These are phyloP conservation scores for Russula olivacea DNA, from an alignment of 768 basidiomycete species.

Conservation along the genomic window DNA sequence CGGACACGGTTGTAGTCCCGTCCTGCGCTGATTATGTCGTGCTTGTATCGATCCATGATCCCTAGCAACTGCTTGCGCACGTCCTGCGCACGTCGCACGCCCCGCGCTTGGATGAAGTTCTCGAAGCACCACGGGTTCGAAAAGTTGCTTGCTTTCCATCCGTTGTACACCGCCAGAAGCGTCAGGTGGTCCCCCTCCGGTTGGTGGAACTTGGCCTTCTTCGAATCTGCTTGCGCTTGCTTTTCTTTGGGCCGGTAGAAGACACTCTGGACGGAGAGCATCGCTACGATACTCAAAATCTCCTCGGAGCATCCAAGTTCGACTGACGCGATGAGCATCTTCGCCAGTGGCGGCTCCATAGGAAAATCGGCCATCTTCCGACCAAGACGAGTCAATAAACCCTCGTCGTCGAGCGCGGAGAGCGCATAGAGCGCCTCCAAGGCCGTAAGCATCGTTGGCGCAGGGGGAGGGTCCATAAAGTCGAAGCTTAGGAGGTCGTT, in stretches of 20 bases:
- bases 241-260: constrained; percentile 99
- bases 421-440: constrained; percentile 91
- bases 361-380: constrained; percentile 99
- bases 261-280: constrained; percentile 93
- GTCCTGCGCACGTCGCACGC: constrained; percentile 96
- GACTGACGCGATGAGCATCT: constrained; percentile 97
- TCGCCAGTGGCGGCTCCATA: constrained; percentile 92
- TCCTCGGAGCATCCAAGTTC: constrained; percentile 98
- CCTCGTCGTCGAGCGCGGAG: constrained; percentile 95
- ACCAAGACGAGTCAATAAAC: constrained; percentile 86
- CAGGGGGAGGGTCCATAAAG: constrained; percentile 99
- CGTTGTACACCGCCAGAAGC: constrained; percentile 91
- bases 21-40: constrained; percentile 91
- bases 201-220: constrained; percentile 99
- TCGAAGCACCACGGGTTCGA: constrained; percentile 99
- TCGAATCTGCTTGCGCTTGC: constrained; percentile 97
- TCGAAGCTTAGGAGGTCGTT: constrained; percentile 97
- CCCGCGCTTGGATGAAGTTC: constrained; percentile 97
- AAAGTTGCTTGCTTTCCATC: constrained; percentile 95
- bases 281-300: constrained; percentile 93
- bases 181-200: constrained; percentile 97
- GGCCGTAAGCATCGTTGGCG: constrained; percentile 94
- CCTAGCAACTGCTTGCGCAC: constrained; percentile 95
- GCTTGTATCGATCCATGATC: constrained; percentile 99
- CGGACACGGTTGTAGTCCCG: constrained; percentile 89